A percentile compares a stretch with the other conserved stretches of the same genome.
phyloP scores from a whole-genome alignment of 2,329 filamentous ascomycete species.

The Penicillium crustosum region DNA sequence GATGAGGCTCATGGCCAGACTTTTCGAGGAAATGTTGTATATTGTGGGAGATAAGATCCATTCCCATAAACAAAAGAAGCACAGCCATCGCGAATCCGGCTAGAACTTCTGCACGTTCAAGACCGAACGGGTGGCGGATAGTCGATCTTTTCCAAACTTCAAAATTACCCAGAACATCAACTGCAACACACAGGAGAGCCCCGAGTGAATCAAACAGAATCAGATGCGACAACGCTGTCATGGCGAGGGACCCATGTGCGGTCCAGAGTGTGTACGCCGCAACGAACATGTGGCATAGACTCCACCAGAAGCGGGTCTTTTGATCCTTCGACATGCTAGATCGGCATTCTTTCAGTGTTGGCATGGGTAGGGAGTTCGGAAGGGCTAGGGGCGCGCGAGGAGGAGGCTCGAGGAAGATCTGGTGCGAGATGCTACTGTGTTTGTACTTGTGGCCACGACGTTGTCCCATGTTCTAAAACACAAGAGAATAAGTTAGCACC shows the following conservation, averaged over 20 bases:
- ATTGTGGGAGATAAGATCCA: constrained; percentile 92
- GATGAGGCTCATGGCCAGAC: constrained; percentile 71
- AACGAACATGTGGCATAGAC: constrained; percentile 79
- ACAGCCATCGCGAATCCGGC: constrained; percentile 96
- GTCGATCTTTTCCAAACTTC: constrained; percentile 95
- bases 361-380: constrained; percentile 87
- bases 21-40: constrained; percentile 88
- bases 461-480: constrained; percentile 75
- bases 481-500: constrained; percentile 23
- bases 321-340: constrained; percentile 88
- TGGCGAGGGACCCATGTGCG: constrained; percentile 79
- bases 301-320: constrained; percentile 81
- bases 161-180: constrained; percentile 93
- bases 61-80: constrained; percentile 93
- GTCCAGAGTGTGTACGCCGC: constrained; percentile 83
- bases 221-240: constrained; percentile 88
- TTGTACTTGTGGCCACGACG: constrained; percentile 96
- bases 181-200: constrained; percentile 83
- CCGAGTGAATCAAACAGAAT: constrained; percentile 95
- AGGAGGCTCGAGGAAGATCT: constrained; percentile 92
- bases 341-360: constrained; percentile 83
- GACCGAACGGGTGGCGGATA: constrained; percentile 87
- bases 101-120: constrained; percentile 89
- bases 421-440: constrained; percentile 92
- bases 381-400: constrained; percentile 81